These are phyloP conservation scores for Saturnispora gosingensis DNA, from an alignment of 805 yeast genomes.

Conservation along the genomic window DNA sequence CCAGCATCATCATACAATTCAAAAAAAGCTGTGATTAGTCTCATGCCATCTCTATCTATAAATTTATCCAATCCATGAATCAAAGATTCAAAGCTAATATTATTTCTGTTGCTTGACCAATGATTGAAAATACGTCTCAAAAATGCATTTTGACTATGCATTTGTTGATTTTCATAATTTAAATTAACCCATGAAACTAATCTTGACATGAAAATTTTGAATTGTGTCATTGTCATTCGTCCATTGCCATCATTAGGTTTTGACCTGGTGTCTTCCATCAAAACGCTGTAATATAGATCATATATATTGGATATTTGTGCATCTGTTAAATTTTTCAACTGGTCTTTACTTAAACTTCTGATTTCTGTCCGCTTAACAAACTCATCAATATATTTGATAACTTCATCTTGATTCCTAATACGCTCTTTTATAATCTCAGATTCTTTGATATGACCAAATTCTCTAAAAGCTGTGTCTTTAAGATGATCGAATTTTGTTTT, in stretches of 20 bases:
- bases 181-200: slow-evolving; percentile 66
- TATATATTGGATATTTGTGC: slow-evolving; percentile 64
- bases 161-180: slow-evolving; percentile 21
- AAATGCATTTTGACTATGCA: slow-evolving; percentile 34
- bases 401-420: slow-evolving; percentile 59
- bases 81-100: slow-evolving; percentile 58
- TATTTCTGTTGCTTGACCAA: slow-evolving; percentile 60
- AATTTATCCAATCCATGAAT: slow-evolving; percentile 65
- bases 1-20: slow-evolving; percentile 57
- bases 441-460: slow-evolving; percentile 74
- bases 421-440: slow-evolving; percentile 62
- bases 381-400: slow-evolving; percentile 76
- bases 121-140: slow-evolving; percentile 52
- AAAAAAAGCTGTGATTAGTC: slow-evolving; percentile 69
- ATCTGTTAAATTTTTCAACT: slow-evolving; percentile 38
- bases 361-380: slow-evolving; percentile 90
- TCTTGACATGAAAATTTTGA: slow-evolving; percentile 65
- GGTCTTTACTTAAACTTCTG: slow-evolving; percentile 70
- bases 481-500: slow-evolving; percentile 84
- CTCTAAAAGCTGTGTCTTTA: slow-evolving; percentile 85
- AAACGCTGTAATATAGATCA: slow-evolving; percentile 73
- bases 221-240: slow-evolving; percentile 65
- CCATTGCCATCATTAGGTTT: slow-evolving; percentile 56
- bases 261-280: slow-evolving; percentile 51
- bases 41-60: slow-evolving; percentile 66